Base-by-base conservation (phyloP, 2,329 filamentous ascomycete species). In the Penicillium sp. region DNA sequence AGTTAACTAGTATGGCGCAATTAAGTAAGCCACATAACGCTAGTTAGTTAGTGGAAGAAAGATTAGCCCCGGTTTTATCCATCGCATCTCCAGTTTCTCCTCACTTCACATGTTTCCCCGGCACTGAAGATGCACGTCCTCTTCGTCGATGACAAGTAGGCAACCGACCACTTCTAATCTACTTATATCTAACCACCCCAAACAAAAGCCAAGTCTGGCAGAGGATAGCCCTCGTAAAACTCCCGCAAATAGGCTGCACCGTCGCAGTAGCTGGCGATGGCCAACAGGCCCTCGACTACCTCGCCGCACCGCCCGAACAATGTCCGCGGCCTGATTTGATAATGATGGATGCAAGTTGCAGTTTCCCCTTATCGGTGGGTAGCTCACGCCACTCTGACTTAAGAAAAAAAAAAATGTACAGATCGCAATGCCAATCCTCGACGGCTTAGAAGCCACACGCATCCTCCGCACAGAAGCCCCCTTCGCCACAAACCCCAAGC, bases 271-370 rank as follows among this genome's bases (percentile, higher is more conserved):
- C 19, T 13, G 8, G 23, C 13, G 23, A 64, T 41, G 58, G 58
- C 55, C 62, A 61, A 44, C 45, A 60, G 21, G 62, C 62, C 9
- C 47, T 62, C 23, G 38, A 58, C 38, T 64, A 62, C 47, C 58
- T 61, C 11, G 31, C 62, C 3, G 44, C 13, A 23, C 54, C 54
- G 17, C 35, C 56, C 5, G 21, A 30, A 7, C n/a, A 31, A 6
- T 56, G 23, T 56, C 51, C 59, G 8, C 58, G 46, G 11, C 62
- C 59, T 11, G 59, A 64, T 7, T 29, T 62, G 1, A 64, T 62
- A 7, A n/a, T 64, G 50, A 64, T 64, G 51, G 59, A 62, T 59
- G 62, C 59, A 61, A 52, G 44, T 44, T 21, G 21, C 21, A 21
- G 21, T 21, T 21, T 21, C 1, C 21, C 21, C 21, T 21, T 21